These are phyloP conservation scores for Eucalyptus polyanthemos DNA, from an alignment of 345 rosid genomes.

Conservation along the genomic window DNA sequence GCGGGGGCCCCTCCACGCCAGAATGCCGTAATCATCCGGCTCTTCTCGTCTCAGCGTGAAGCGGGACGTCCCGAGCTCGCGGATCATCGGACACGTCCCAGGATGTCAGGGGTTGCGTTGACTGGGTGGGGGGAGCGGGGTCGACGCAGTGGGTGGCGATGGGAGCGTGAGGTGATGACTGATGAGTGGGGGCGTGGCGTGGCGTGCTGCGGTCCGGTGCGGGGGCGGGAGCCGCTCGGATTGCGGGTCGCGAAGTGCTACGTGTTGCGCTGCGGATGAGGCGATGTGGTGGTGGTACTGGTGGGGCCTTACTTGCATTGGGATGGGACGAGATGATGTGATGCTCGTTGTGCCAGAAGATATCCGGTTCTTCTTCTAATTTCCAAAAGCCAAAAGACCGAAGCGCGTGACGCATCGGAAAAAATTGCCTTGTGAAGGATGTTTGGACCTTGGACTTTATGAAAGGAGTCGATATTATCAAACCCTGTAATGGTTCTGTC, in stretches of 20 bases:
- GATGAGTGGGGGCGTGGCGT: background rate
- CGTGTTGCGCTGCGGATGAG: background rate
- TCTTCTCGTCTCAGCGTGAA: background rate
- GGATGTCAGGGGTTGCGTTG: background rate
- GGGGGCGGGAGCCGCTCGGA: background rate
- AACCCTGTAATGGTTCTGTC: background rate
- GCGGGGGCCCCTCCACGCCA: background rate
- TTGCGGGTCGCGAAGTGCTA: background rate
- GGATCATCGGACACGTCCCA: background rate
- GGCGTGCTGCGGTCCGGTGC: background rate
- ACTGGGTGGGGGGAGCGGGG: background rate
- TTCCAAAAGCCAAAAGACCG: background rate
- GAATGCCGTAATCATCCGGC: background rate
- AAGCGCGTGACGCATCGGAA: background rate
- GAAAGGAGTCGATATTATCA: background rate
- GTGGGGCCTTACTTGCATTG: background rate
- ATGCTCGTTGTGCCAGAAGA: background rate
- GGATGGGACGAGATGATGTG: background rate
- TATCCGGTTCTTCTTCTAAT: background rate
- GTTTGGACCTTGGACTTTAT: background rate
- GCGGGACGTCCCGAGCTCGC: background rate
- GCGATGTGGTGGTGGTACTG: background rate
- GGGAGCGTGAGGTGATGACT: background rate
- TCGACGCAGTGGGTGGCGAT: background rate
- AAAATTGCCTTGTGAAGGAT: background rate